phyloP scores from a whole-genome alignment of 208 protist genomes.

The Trypanosoma lewisi region DNA sequence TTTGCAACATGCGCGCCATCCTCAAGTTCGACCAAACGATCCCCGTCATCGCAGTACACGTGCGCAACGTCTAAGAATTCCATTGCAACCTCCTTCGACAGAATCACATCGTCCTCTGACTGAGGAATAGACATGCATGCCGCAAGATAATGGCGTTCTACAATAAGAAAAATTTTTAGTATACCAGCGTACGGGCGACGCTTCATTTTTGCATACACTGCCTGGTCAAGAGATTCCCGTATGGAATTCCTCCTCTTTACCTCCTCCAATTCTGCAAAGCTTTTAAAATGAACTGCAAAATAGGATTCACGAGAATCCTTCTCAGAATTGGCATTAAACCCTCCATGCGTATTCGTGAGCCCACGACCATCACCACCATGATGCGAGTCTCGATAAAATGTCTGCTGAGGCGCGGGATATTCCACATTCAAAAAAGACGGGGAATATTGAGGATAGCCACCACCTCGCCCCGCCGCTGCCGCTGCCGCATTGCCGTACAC shows the following conservation, averaged over 20 bases:
- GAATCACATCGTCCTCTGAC: slow-evolving; percentile 56
- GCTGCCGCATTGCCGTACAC: slow-evolving; percentile 16
- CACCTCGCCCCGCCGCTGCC: background rate
- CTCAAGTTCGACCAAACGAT: slow-evolving; percentile 43
- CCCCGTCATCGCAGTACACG: slow-evolving; percentile 62
- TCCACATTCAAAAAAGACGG: background rate
- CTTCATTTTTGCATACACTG: slow-evolving; percentile 37
- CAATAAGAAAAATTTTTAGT: slow-evolving; percentile 54
- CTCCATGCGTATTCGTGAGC: background rate
- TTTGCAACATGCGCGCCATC: slow-evolving; percentile 51
- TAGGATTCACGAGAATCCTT: slow-evolving; percentile 34
- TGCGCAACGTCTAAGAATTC: slow-evolving; percentile 57
- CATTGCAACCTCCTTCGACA: slow-evolving; percentile 51
- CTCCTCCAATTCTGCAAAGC: slow-evolving; percentile 67
- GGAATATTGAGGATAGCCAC: background rate
- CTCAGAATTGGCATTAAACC: background rate
- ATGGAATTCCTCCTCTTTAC: slow-evolving; percentile 51
- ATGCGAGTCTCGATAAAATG: slow-evolving; percentile 5
- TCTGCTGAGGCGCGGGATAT: slow-evolving; percentile 11
- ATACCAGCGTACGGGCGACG: slow-evolving; percentile 27
- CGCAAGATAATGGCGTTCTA: slow-evolving; percentile 60
- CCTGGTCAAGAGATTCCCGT: slow-evolving; percentile 37
- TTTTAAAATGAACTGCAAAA: slow-evolving; percentile 67
- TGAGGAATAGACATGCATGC: slow-evolving; percentile 63
- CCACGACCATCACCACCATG: slow-evolving; percentile 21